A percentile compares a stretch with the other conserved stretches of the same genome.
Conservation (phyloP, 2,329 filamentous ascomycete species). For the Botryosphaeria dothidea region DNA sequence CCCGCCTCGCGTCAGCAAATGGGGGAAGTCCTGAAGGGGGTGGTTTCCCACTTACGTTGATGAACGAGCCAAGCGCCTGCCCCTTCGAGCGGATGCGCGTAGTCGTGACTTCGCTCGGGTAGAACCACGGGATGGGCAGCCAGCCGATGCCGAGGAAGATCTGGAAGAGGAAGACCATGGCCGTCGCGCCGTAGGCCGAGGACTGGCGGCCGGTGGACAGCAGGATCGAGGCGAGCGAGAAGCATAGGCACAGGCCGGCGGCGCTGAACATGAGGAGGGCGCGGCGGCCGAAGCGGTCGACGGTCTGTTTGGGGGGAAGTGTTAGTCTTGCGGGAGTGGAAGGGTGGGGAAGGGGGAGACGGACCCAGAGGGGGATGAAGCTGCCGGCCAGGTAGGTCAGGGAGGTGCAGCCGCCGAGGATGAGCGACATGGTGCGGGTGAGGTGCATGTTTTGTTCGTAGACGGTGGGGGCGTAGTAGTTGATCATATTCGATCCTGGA, state of each 20-base stretch:
- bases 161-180: constrained; percentile 50
- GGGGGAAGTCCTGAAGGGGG: too few relatives aligned
- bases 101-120: constrained; percentile 44
- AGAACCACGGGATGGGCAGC: constrained; percentile 48
- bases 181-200: constrained; percentile 44
- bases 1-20: too few relatives aligned
- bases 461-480: constrained; percentile 44
- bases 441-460: constrained; percentile 43
- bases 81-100: constrained; percentile 43
- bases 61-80: constrained; percentile 40
- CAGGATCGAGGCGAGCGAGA: constrained; percentile 40
- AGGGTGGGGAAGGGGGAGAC: not conserved
- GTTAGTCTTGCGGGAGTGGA: not conserved
- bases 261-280: constrained; percentile 44
- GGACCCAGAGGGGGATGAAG: constrained; percentile 37
- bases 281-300: constrained; percentile 46
- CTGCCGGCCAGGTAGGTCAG: constrained; percentile 44
- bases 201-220: constrained; percentile 34
- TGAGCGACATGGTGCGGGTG: constrained; percentile 51
- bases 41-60: constrained; percentile 7
- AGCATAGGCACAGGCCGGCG: constrained; percentile 46
- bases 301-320: constrained; percentile 26
- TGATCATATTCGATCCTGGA: constrained; percentile 42
- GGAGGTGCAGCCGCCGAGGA: constrained; percentile 51
- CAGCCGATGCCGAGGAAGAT: constrained; percentile 46